Base-by-base conservation (phyloP, 352 stramenopile species). In the Pythium utonaiense region DNA sequence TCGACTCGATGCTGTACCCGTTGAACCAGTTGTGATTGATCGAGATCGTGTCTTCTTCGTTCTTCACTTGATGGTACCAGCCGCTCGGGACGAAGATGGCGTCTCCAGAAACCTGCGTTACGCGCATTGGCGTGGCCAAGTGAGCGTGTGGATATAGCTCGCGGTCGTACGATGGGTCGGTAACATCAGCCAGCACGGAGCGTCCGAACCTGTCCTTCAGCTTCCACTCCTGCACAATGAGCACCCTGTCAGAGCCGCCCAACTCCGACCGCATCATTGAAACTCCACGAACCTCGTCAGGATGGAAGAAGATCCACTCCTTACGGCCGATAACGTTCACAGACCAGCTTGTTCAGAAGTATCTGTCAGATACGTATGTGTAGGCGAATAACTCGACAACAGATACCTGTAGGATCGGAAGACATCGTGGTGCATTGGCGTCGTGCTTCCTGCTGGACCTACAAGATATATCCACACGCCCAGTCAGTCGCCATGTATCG, bases 1-100 rank as follows among this genome's bases (percentile, higher is more conserved):
- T 55, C 22, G 80, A 60, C 13, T 28, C 42, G 17, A 93, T 48
- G 38, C 83, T 93, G 66, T 83, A 94, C 38, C 79, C 85, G 52
- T 96, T 98, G 62, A 98, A 96, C 96, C 96, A 99, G 73, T 99
- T 99, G 70, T 98, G 94, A 80, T 99, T 99, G 68, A 99, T 96
- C 1, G 92, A 98, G 45, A 99, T 85, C 17, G 93, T 98, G 67
- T 96, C 79, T 31, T 91, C 75, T 13, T 97, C 40, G 67, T 99
- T 99, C 24, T 78, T 74, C 8, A 99, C 96, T 61, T 97, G 76
- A 62, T 99, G 97, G 59, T 97, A 97, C 94, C 96, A 99, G 10
- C 86, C 91, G 24, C 84, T 96, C 1, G 96, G 96, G n/a, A 99
- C 96, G 73, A 99, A 99, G 47, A 99, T 96, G 1, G 83, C 86